Evolutionary conservation across 75 land plant species (phyloP).

Genomic region (Selaginella moellendorffii): DNA sequence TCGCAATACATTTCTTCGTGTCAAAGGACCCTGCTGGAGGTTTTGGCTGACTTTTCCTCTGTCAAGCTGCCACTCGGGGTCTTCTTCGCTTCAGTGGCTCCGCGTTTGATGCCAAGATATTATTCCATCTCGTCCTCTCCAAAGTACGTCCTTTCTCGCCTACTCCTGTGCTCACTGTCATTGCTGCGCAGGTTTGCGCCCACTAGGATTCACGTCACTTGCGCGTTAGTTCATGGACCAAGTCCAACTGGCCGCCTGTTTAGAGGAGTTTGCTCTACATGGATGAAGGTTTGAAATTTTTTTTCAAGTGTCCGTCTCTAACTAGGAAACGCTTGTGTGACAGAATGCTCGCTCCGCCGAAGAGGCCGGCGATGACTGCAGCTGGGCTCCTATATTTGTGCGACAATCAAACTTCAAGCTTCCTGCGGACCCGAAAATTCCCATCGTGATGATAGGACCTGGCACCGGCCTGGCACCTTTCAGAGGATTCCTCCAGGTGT

Average conservation of each 20-base stretch:
- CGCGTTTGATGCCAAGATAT: constrained; percentile 83
- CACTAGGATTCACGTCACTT: constrained; percentile 80
- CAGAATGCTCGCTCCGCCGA: constrained; percentile 25
- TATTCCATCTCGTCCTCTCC: constrained; percentile 98
- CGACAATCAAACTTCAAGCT: constrained; percentile 79
- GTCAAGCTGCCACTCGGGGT: constrained; percentile 88
- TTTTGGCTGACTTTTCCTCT: constrained; percentile 88
- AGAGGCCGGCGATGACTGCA: constrained; percentile 33
- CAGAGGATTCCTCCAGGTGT: constrained; percentile 81
- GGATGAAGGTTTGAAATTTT: constrained; percentile 73
- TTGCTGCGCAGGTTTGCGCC: constrained; percentile 44
- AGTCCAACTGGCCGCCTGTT: constrained; percentile 84
- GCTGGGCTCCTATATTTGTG: constrained; percentile 74
- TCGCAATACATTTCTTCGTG: constrained; percentile 65
- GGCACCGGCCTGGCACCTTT: constrained; percentile 80
- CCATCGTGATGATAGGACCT: constrained; percentile 88
- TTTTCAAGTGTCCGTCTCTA: neutral
- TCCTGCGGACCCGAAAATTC: constrained; percentile 46
- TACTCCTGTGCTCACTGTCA: neutral
- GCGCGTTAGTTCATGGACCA: constrained; percentile 79
- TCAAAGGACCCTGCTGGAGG: constrained; percentile 88
- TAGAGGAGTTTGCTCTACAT: constrained; percentile 84
- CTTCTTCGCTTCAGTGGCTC: constrained; percentile 89
- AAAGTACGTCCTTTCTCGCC: constrained; percentile 19
- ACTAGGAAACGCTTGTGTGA: neutral